Evolutionary conservation across 2,329 filamentous ascomycete genomes (phyloP).

Genomic region (Colletotrichum somersetense): DNA sequence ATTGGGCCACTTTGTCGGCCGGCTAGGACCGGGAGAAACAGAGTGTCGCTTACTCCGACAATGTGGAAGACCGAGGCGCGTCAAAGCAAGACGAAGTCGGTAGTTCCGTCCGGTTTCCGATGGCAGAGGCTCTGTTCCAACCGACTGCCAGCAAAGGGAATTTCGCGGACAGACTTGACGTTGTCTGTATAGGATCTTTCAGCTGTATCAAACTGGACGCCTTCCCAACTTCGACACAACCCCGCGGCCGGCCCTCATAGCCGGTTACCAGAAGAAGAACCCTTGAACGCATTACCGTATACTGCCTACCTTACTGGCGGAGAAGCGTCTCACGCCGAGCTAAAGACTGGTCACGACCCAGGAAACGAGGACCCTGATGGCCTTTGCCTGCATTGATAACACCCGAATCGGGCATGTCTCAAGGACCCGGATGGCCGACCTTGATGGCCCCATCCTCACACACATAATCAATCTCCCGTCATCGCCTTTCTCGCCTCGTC

Average conservation of each 20-base stretch:
- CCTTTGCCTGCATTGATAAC: conserved; percentile 34
- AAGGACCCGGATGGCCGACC: conserved; percentile 42
- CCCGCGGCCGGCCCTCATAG: not conserved
- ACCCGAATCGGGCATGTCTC: conserved; percentile 6
- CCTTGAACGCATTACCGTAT: too few relatives aligned
- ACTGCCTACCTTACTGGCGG: too few relatives aligned
- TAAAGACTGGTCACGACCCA: not conserved
- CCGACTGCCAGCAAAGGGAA: not conserved
- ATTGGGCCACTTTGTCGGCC: not conserved
- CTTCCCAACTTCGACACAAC: not conserved
- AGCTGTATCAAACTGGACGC: not conserved
- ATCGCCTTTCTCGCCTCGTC: conserved; percentile 10
- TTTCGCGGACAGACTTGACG: not conserved
- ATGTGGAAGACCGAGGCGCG: not conserved
- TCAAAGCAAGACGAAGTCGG: too few relatives aligned
- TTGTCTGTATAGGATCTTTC: not conserved
- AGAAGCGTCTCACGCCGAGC: not conserved
- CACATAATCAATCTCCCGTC: conserved; percentile 6
- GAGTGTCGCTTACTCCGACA: not conserved
- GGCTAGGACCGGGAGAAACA: not conserved
- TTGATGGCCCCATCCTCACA: conserved; percentile 33
- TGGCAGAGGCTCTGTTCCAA: not conserved
- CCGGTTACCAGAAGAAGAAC: too few relatives aligned
- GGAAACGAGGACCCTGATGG: conserved; percentile 41
- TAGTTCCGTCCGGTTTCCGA: not conserved